Percentiles rank a stretch among this genome's conserved stretches.
phyloP scores from a whole-genome alignment of 495 filamentous ascomycete species.

The Penicillium paxilli region DNA sequence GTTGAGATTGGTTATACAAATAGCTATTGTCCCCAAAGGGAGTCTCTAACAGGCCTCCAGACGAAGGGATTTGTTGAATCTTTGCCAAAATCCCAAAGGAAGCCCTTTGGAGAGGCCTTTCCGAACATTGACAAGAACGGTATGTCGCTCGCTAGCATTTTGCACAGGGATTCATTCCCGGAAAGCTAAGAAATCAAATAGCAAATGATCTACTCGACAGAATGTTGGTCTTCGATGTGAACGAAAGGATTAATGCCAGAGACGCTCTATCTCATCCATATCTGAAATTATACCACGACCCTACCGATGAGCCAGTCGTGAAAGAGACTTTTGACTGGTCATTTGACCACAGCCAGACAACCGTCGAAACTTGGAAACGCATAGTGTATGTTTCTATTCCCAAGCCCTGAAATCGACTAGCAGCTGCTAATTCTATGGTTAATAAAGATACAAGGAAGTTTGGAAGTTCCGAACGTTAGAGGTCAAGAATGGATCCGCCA shows the following conservation, averaged over 20 bases:
- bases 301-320: slow-evolving; percentile 84
- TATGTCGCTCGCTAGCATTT: no score
- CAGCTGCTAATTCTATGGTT: not conserved
- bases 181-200: slow-evolving; percentile 29
- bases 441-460: slow-evolving; percentile 1
- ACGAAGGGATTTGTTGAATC: not conserved
- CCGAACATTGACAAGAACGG: not conserved
- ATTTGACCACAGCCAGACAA: not conserved
- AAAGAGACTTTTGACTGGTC: slow-evolving; percentile 2
- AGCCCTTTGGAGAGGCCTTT: not conserved
- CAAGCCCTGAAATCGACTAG: no score
- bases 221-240: slow-evolving; percentile 91
- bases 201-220: slow-evolving; percentile 84
- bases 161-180: not conserved
- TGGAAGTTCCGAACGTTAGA: not conserved
- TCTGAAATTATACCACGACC: slow-evolving; percentile 88
- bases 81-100: not conserved
- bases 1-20: not conserved
- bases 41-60: not conserved
- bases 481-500: not conserved
- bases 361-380: slow-evolving; percentile 6
- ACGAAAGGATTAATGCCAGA: slow-evolving; percentile 74
- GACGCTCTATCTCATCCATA: slow-evolving; percentile 81
- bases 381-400: slow-evolving; percentile 2
- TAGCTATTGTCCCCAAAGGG: not conserved